These are phyloP conservation scores for Colletotrichum shisoi DNA, from an alignment of 2,329 filamentous ascomycete species.

Conservation along the genomic window DNA sequence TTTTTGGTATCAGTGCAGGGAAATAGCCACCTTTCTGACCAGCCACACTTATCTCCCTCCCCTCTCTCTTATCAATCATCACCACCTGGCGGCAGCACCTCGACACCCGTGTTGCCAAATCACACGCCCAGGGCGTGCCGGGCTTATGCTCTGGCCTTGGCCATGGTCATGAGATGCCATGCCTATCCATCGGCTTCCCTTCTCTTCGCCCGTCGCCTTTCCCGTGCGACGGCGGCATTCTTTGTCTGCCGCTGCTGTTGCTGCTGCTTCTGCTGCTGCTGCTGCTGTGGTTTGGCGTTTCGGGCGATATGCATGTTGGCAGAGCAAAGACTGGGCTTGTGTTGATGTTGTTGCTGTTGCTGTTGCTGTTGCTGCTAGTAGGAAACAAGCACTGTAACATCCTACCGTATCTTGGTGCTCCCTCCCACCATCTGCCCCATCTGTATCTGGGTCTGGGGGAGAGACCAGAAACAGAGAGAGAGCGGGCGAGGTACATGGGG, in stretches of 20 bases:
- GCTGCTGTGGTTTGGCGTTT: slow-evolving; percentile 21
- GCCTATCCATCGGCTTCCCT: slow-evolving; percentile 14
- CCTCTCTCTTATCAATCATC: neutral
- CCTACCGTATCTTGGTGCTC: slow-evolving; percentile 6
- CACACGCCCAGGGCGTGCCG: slow-evolving; percentile 15
- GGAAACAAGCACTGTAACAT: slow-evolving; percentile 1
- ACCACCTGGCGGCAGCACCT: slow-evolving; percentile 23
- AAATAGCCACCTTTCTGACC: slow-evolving; percentile 12
- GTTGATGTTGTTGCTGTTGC: neutral
- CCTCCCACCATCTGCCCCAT: slow-evolving; percentile 4
- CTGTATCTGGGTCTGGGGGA: neutral
- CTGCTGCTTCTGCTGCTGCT: neutral
- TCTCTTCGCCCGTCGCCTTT: neutral
- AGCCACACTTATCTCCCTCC: slow-evolving; percentile 2
- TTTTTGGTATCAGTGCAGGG: slow-evolving; percentile 24
- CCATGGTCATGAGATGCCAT: neutral
- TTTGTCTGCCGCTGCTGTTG: slow-evolving; percentile 5
- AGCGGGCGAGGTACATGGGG: slow-evolving; percentile 9
- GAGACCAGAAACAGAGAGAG: slow-evolving; percentile 11
- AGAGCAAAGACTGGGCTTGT: slow-evolving; percentile 19
- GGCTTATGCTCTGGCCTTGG: slow-evolving; percentile 8
- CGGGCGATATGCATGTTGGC: neutral
- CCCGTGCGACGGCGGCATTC: neutral
- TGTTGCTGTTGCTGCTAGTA: neutral
- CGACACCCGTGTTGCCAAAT: slow-evolving; percentile 14